These are phyloP conservation scores for Tilletiopsis washingtonensis DNA, from an alignment of 1,284 basidiomycete genomes.

Conservation along the genomic window DNA sequence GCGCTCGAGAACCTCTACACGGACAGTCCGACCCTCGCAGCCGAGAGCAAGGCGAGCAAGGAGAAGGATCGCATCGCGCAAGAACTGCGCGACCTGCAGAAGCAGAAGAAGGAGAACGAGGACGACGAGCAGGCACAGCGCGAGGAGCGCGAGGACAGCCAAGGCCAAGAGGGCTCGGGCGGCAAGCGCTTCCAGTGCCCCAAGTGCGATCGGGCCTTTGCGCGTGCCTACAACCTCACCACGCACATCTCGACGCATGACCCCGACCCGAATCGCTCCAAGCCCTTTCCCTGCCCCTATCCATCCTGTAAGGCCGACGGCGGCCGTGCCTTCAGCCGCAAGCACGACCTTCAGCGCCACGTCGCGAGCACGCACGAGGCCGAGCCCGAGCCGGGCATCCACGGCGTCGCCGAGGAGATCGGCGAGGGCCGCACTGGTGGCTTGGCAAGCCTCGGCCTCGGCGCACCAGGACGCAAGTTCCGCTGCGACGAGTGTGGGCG, in stretches of 20 bases:
- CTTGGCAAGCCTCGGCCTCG: conserved; percentile 30
- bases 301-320: conserved; percentile 55
- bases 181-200: conserved; percentile 39
- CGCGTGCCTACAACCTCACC: conserved; percentile 80
- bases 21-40: background rate
- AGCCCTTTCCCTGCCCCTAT: conserved; percentile 74
- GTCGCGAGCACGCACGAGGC: conserved; percentile 66
- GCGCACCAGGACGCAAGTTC: conserved; percentile 41
- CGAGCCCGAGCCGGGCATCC: conserved; percentile 37
- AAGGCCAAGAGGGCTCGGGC: conserved; percentile 7
- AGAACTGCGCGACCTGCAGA: background rate
- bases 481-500: conserved; percentile 37
- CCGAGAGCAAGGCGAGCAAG: background rate
- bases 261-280: conserved; percentile 62
- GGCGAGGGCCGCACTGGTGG: conserved; percentile 18
- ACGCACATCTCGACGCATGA: conserved; percentile 84
- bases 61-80: background rate
- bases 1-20: background rate
- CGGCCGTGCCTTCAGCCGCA: conserved; percentile 75
- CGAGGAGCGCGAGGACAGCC: background rate
- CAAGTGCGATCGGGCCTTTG: conserved; percentile 59
- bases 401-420: conserved; percentile 12
- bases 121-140: no score
- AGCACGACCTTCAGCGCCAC: conserved; percentile 78
- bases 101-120: conserved; percentile 6